Base-by-base conservation (phyloP, 768 basidiomycete genomes). In the Lentinula guzmanii region DNA sequence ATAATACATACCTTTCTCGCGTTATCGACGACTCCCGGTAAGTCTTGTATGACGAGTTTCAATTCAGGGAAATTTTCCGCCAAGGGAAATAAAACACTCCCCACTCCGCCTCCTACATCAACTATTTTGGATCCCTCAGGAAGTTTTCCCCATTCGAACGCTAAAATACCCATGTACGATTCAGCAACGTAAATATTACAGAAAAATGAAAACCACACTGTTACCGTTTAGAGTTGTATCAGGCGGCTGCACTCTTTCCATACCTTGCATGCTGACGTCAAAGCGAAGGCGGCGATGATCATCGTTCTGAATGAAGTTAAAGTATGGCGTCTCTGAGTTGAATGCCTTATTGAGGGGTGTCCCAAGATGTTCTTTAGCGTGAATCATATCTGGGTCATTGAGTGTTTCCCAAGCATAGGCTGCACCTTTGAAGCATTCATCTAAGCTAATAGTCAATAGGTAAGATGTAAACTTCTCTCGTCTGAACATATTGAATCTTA, bases 201-300 rank as follows among this genome's bases (percentile, higher is more conserved):
- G 33, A 18, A 21, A 24, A 41, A 37, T 9, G 21, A 16, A 34
- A 55, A 46, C n/a, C 15, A 15, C 15, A 33, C 31, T 16, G 1
- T 1, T 46, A 67, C 67, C 66, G 10, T 60, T 63, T 24, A 67
- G 37, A 15, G 65, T 63, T 13, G 58, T 61, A 62, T 66, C 64
- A 13, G 62, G 42, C 8, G 66, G 61, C 52, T 66, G 66, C 45
- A 68, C 18, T 16, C 60, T 55, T 41, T 60, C 57, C 11, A 67
- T 50, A 1, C 66, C 66, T n/a, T 59, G 43, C 69, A 75, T 73
- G 11, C 65, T 70, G 5, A 65, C 51, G 5, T 64, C 67, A 53
- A 73, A 74, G 1, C 70, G 63, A 10, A 58, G 37, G 15, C 70
- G 61, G 10, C 63, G 11, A 53, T 72, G 39, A 41, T 65, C 46